phyloP scores from a whole-genome alignment of 2,329 filamentous ascomycete genomes.

The Colletotrichum filicis region DNA sequence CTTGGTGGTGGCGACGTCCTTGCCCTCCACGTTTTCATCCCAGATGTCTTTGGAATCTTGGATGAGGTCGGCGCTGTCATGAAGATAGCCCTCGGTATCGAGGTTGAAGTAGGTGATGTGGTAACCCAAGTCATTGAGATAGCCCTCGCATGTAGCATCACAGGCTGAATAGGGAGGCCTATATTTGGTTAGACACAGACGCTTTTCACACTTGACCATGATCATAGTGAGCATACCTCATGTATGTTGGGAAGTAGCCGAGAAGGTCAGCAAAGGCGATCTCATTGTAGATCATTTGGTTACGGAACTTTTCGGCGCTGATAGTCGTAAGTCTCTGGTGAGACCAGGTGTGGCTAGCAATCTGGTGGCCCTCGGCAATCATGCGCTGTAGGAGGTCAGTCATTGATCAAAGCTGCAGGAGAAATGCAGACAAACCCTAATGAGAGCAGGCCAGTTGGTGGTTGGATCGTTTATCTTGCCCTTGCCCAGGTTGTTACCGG shows the following conservation, averaged over 20 bases:
- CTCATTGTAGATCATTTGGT: conserved; percentile 64
- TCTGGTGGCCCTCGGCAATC: conserved; percentile 66
- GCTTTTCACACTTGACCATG: background rate
- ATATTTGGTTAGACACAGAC: background rate
- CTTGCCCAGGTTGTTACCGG: conserved; percentile 54
- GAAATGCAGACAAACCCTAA: conserved; percentile 39
- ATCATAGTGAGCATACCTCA: conserved; percentile 42
- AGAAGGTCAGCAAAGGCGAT: conserved; percentile 66
- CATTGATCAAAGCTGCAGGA: background rate
- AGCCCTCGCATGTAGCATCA: conserved; percentile 35
- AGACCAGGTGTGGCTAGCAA: conserved; percentile 69
- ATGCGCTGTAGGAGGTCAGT: conserved; percentile 50
- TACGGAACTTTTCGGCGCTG: conserved; percentile 43
- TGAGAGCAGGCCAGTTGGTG: conserved; percentile 47
- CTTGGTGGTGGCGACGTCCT: conserved; percentile 40
- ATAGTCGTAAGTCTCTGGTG: conserved; percentile 45
- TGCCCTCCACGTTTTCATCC: conserved; percentile 46
- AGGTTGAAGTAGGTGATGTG: conserved; percentile 50
- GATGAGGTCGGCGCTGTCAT: conserved; percentile 45
- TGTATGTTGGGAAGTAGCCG: conserved; percentile 66
- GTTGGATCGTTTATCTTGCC: conserved; percentile 60
- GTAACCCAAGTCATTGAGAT: conserved; percentile 45
- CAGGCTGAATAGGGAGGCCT: conserved; percentile 57
- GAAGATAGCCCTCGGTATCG: conserved; percentile 48
- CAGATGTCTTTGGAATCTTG: conserved; percentile 49